Conservation (phyloP, 345 rosid genomes). For the Leavenworthia alabamica region DNA sequence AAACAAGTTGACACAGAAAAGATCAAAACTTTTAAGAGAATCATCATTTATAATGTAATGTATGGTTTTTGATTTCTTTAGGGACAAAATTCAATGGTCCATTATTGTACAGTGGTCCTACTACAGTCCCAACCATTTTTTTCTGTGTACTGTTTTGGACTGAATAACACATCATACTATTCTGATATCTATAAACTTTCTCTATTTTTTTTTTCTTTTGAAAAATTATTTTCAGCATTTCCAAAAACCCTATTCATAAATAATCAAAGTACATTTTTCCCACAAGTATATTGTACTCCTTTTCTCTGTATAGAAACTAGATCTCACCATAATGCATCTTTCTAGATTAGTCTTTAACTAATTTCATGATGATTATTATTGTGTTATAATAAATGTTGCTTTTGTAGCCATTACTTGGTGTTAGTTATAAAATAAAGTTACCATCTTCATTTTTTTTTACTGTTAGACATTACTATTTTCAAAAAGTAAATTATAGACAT, state of each 20-base stretch:
- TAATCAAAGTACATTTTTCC: slow-evolving; percentile 15
- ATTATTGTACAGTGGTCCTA: slow-evolving; percentile 43
- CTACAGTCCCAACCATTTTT: slow-evolving; percentile 32
- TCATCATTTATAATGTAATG: slow-evolving; percentile 27
- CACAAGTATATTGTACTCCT: slow-evolving; percentile 12
- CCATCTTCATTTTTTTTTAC: slow-evolving; percentile 26
- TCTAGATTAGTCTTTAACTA: slow-evolving; percentile 10
- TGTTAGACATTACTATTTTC: slow-evolving; percentile 34
- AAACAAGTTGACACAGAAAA: slow-evolving; percentile 28
- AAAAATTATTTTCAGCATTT: slow-evolving; percentile 28
- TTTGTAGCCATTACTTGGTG: slow-evolving; percentile 5
- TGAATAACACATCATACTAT: slow-evolving; percentile 31
- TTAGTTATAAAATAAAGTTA: slow-evolving; percentile 22
- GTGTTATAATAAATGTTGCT: slow-evolving; percentile 12
- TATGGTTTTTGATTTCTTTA: slow-evolving; percentile 17
- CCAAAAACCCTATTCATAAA: slow-evolving; percentile 17
- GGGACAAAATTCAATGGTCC: slow-evolving; percentile 44
- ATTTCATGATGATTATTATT: slow-evolving; percentile 10
- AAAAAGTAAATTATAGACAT: slow-evolving; percentile 31
- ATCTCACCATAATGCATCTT: slow-evolving; percentile 11
- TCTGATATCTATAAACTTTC: slow-evolving; percentile 17
- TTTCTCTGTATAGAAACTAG: slow-evolving; percentile 6
- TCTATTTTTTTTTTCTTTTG: not conserved
- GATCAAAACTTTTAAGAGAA: slow-evolving; percentile 25
- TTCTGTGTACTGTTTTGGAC: slow-evolving; percentile 37